Percentiles rank a stretch among this genome's conserved stretches.
Conservation (phyloP, 2,329 filamentous ascomycete genomes). For the Neopestalotiopsis clavispora region DNA sequence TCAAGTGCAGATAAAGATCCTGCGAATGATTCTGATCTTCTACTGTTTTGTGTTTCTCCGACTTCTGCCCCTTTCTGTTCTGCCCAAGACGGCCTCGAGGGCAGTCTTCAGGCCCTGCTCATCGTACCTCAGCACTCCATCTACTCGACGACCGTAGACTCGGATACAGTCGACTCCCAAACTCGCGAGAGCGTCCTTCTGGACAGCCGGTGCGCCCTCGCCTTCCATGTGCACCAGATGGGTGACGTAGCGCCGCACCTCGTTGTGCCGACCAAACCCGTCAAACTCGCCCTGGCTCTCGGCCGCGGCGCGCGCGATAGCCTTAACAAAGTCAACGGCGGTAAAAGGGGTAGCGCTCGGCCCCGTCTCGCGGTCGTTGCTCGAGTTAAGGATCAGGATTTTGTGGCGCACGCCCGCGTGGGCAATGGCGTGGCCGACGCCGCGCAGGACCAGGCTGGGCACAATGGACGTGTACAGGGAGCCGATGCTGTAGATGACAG, state of each 20-base stretch:
- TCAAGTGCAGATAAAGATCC: too few relatives aligned
- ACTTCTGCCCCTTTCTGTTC: conserved; percentile 45
- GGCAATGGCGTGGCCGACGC: conserved; percentile 67
- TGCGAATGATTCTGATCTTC: neutral
- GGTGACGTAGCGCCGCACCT: conserved; percentile 74
- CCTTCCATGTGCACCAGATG: conserved; percentile 83
- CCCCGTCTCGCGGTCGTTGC: conserved; percentile 84
- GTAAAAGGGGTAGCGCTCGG: conserved; percentile 68
- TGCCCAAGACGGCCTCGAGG: conserved; percentile 77
- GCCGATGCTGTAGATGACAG: conserved; percentile 91
- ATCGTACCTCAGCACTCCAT: conserved; percentile 71
- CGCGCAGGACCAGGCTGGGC: conserved; percentile 79
- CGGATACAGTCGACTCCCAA: conserved; percentile 79
- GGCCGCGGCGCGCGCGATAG: conserved; percentile 76
- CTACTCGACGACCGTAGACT: conserved; percentile 72
- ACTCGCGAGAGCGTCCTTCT: conserved; percentile 64
- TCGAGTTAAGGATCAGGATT: conserved; percentile 85
- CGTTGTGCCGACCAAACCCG: conserved; percentile 10
- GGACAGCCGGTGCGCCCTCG: conserved; percentile 70
- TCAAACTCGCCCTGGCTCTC: conserved; percentile 61
- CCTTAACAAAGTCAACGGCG: conserved; percentile 80
- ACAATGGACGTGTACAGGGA: conserved; percentile 89
- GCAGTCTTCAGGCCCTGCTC: conserved; percentile 74
- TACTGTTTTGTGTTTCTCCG: conserved; percentile 47
- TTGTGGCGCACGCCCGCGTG: conserved; percentile 60